Base-by-base conservation (phyloP, 495 filamentous ascomycete genomes). In the Aspergillus ostianus region DNA sequence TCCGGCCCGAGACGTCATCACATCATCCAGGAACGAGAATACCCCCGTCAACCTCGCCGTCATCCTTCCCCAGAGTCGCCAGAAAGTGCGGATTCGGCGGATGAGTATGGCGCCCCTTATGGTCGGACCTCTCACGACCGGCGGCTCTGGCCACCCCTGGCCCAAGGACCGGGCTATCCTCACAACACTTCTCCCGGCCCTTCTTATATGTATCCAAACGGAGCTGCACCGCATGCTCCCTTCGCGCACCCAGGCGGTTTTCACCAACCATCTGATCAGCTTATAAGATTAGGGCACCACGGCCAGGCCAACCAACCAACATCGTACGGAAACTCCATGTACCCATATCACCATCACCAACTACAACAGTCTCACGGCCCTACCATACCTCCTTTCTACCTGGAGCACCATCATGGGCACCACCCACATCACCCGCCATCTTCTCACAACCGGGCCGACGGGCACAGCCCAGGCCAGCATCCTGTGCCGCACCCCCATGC, bases 31-130 rank as follows among this genome's bases (percentile, higher is more conserved):
- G 76, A 78, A 56, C 73, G 71, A 41, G 73, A 70, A 20, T 74
- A 70, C 56, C 59, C 66, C 60, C 70, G 70, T 51, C 74, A 78
- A 55, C 56, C 71, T 51, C 80, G 78, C 58, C 77, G 78, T 58
- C 85, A 70, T 54, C 80, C 67, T 62, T 81, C 77, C 17, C 79
- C 82, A 53, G 78, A 81, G 20, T 77, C 78, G 19, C 75, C 80
- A n/a, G 81, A 76, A 64, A 85, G 80, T 56, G 75, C 70, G 64
- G 82, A 82, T 58, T 81, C 80, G n/a, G 73, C 70, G 23, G 78
- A 85, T 19, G 82, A 83, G n/a, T 80, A 73, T 61, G 65, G 67
- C 2, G 59, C 55, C 53, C 62, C 59, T 36, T 80, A 75, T 64
- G 66, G 64, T 36, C 78, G 73, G 55, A 62, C 65, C 56, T 32